These are phyloP conservation scores for Sutorius eximius DNA, from an alignment of 1,284 basidiomycete species.

Conservation along the genomic window DNA sequence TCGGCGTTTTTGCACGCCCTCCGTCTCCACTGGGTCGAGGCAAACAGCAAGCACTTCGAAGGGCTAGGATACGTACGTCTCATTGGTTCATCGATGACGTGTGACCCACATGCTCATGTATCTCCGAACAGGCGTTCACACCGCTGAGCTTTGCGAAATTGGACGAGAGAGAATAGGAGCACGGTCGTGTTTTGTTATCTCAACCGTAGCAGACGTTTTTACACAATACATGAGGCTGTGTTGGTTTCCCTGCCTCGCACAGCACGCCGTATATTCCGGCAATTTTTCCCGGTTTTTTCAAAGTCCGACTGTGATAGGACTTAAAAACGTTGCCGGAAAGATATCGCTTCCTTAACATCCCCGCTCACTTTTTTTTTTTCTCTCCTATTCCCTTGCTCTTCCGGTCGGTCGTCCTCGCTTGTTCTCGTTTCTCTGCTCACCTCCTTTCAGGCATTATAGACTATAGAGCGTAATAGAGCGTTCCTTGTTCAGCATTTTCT, in stretches of 20 bases:
- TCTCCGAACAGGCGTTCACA: constrained; percentile 53
- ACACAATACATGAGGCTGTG: constrained; percentile 23
- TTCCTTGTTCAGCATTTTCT: constrained; percentile 22
- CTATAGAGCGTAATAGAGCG: constrained; percentile 55
- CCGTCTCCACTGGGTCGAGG: constrained; percentile 97
- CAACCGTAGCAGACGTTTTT: constrained; percentile 9
- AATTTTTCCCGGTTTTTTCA: constrained; percentile 24
- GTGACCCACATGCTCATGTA: constrained; percentile 33
- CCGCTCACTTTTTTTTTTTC: constrained; percentile 35
- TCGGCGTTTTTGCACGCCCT: constrained; percentile 96
- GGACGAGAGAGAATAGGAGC: constrained; percentile 36
- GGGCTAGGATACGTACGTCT: constrained; percentile 82
- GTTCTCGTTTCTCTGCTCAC: constrained; percentile 7
- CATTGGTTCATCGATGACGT: constrained; percentile 20
- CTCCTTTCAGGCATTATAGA: constrained; percentile 46
- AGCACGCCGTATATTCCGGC: not conserved
- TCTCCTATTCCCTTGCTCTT: constrained; percentile 40
- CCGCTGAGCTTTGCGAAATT: constrained; percentile 64
- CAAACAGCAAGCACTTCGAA: constrained; percentile 95
- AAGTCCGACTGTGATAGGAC: constrained; percentile 28
- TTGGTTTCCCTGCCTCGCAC: not conserved
- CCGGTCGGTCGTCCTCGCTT: constrained; percentile 40
- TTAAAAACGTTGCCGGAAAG: constrained; percentile 18
- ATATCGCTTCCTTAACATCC: constrained; percentile 19
- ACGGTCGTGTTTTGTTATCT: constrained; percentile 1